A percentile compares a stretch with the other conserved stretches of the same genome.
phyloP scores from a whole-genome alignment of 2,329 filamentous ascomycete species.

The Cercospora zeina region DNA sequence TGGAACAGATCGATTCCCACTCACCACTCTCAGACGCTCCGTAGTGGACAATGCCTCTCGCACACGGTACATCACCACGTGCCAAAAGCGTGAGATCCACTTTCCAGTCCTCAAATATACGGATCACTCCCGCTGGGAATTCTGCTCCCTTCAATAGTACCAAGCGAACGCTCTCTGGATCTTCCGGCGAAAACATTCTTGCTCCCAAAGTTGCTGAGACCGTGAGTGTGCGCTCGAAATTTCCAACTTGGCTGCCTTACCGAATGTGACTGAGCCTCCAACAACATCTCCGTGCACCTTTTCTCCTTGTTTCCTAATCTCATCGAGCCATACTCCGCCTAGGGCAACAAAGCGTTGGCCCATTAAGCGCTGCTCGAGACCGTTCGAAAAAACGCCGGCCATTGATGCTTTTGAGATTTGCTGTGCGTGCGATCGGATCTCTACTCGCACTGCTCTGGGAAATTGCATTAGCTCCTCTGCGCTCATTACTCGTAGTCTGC shows the following conservation, averaged over 20 bases:
- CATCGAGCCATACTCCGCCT: constrained; percentile 38
- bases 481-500: background rate
- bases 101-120: constrained; percentile 28
- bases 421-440: background rate
- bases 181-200: constrained; percentile 22
- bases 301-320: constrained; percentile 29
- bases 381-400: background rate
- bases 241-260: constrained; percentile 7
- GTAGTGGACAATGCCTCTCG: constrained; percentile 34
- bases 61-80: constrained; percentile 21
- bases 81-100: constrained; percentile 26
- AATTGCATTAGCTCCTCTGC: background rate
- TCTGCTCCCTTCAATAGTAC: constrained; percentile 30
- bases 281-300: constrained; percentile 25
- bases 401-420: constrained; percentile 4
- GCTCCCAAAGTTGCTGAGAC: constrained; percentile 33
- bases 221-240: constrained; percentile 10
- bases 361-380: background rate
- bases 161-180: constrained; percentile 26
- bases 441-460: background rate
- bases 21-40: constrained; percentile 25
- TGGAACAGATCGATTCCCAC: background rate
- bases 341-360: constrained; percentile 22
- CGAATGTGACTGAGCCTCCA: constrained; percentile 34
- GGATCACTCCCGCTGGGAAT: constrained; percentile 28